Conservation (phyloP, 495 filamentous ascomycete genomes). For the Annulohypoxylon bovei region DNA sequence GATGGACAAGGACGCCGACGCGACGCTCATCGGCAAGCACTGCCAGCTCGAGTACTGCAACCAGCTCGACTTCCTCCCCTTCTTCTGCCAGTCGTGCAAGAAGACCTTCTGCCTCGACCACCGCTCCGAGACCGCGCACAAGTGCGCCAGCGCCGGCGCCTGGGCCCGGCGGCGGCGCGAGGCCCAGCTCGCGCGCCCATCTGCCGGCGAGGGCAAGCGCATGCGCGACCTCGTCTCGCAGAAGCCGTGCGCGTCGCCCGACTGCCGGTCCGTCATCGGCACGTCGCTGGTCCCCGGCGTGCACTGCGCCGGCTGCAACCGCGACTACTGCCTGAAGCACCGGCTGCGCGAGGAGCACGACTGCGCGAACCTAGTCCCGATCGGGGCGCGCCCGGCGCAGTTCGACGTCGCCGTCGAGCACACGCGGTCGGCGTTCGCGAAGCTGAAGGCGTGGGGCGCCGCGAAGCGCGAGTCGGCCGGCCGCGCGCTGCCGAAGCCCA, state of each 20-base stretch:
- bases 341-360: constrained; percentile 88
- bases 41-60: constrained; percentile 93
- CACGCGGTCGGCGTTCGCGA: constrained; percentile 73
- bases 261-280: constrained; percentile 87
- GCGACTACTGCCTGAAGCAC: constrained; percentile 92
- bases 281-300: constrained; percentile 81
- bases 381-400: constrained; percentile 67
- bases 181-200: constrained; percentile 59
- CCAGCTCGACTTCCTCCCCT: constrained; percentile 95
- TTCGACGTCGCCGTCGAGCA: constrained; percentile 54
- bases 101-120: constrained; percentile 94
- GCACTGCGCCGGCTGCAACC: constrained; percentile 80
- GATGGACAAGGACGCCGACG: constrained; percentile 72
- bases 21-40: constrained; percentile 85
- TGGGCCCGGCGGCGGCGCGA: constrained; percentile 79
- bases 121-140: constrained; percentile 85
- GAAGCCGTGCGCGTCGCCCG: constrained; percentile 71
- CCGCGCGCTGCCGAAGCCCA: constrained; percentile 64
- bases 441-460: constrained; percentile 66
- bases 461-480: constrained; percentile 58
- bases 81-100: constrained; percentile 87
- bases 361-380: constrained; percentile 72
- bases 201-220: constrained; percentile 54
- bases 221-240: constrained; percentile 56
- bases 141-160: constrained; percentile 81